phyloP scores from a whole-genome alignment of 2,329 filamentous ascomycete genomes.

The Aspergillaceae sp. region DNA sequence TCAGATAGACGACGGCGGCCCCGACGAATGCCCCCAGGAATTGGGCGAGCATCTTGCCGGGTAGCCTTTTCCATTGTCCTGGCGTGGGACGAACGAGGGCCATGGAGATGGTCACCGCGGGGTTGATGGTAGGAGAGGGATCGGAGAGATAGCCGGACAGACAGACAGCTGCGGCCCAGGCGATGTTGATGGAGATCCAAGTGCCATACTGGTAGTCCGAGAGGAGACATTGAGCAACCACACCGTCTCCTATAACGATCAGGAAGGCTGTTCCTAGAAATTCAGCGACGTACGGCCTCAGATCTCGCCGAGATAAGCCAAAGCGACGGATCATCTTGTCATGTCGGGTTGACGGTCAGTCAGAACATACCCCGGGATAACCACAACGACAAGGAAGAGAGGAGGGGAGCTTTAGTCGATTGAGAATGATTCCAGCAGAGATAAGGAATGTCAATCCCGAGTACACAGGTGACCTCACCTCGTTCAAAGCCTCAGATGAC shows the following conservation, averaged over 20 bases:
- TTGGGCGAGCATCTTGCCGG: conserved; percentile 20
- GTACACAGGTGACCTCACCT: too few species aligned
- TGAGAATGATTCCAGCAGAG: too few species aligned
- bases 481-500: too few species aligned
- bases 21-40: conserved; percentile 24
- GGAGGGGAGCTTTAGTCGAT: too few species aligned
- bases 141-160: conserved; percentile 20
- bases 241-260: conserved; percentile 25
- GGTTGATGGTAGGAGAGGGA: conserved; percentile 22
- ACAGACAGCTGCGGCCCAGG: conserved; percentile 23
- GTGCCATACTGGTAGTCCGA: conserved; percentile 26
- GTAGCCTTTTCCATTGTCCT: conserved; percentile 20
- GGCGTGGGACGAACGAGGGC: conserved; percentile 20
- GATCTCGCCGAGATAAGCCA: conserved; percentile 8
- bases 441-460: too few species aligned
- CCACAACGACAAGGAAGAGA: too few species aligned
- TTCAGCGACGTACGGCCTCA: conserved; percentile 21
- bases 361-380: too few species aligned
- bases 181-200: conserved; percentile 27
- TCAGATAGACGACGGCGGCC: conserved; percentile 21
- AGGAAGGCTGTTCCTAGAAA: conserved; percentile 25
- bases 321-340: neutral
- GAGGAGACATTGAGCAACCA: conserved; percentile 23
- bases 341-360: neutral
- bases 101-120: conserved; percentile 17